Base-by-base conservation (phyloP, 2,329 filamentous ascomycete genomes). In the Colletotrichum truncatum region DNA sequence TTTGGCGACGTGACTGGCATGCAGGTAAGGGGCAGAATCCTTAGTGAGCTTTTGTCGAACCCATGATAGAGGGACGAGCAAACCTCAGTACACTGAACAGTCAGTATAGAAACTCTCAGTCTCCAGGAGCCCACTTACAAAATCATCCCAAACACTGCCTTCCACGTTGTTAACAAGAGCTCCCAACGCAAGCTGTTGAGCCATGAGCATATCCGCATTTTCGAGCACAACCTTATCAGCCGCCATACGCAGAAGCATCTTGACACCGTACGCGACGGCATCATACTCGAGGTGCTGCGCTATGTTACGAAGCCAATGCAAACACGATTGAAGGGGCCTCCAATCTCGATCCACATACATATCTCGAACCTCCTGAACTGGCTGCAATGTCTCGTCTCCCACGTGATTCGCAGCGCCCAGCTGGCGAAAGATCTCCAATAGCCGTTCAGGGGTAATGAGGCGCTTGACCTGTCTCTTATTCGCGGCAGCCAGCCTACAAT, bases 391-490 rank as follows among this genome's bases (percentile, higher is more conserved):
- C 25, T 63, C 63, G 30, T 70, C 72, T 45, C 74, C 76, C 14
- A 86, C 76, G 38, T 84, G 82, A 32, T 81, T 78, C 2, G 79
- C 78, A 1, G 87, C 89, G 3, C 90, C 90, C 6, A 93, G 73
- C 14, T 77, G 78, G 53, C 76, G 75, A 67, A 94, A 91, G 10
- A 93, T 76, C 6, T 78, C 73, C 53, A 86, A 70, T 56, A 89
- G 68, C 72, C 77, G 69, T 73, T 77, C 70, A 3, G 81, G 77
- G 5, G 82, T 81, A 25, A 89, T 66, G 0, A 86, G 74, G 2
- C 77, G 78, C 23, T 74, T 67, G 7, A 83, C 74, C 52, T 86
- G 81, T 21, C 81, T 77, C 1, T 75, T 67, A 52, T 81, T 83
- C 52, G 78, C 73, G 32, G 81, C 77, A 55, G 86, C 77, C 4